Percentiles rank a stretch among this genome's conserved stretches.
Conservation (phyloP, 768 basidiomycete genomes). For the Dentipellis fragilis region DNA sequence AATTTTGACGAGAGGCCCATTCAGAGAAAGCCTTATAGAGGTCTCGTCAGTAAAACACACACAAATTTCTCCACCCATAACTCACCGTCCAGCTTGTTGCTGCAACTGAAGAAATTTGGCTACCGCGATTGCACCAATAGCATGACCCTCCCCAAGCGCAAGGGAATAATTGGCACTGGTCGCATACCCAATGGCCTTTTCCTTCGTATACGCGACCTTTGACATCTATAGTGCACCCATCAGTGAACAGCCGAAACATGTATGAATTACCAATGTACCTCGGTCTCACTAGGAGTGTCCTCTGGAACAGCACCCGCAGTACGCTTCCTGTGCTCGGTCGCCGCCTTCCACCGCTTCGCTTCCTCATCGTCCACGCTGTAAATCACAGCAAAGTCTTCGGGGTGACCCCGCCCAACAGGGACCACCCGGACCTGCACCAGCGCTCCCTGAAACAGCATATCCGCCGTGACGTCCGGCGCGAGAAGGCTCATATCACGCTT, state of each 20-base stretch:
- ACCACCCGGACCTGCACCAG: constrained; percentile 57
- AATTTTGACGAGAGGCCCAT: constrained; percentile 45
- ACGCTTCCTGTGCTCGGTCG: constrained; percentile 17
- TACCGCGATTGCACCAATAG: constrained; percentile 64
- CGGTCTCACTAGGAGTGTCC: constrained; percentile 19
- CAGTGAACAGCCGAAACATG: neutral
- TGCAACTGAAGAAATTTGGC: constrained; percentile 38
- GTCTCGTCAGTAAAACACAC: neutral
- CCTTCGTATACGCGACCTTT: constrained; percentile 29
- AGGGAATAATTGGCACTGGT: constrained; percentile 82
- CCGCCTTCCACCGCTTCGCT: constrained; percentile 35
- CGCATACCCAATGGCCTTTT: constrained; percentile 65
- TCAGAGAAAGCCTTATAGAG: constrained; percentile 7
- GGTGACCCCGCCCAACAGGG: constrained; percentile 59
- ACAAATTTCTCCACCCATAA: neutral
- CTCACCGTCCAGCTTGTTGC: constrained; percentile 36
- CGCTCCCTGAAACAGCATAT: constrained; percentile 45
- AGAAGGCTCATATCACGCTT: constrained; percentile 42
- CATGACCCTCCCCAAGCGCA: constrained; percentile 66
- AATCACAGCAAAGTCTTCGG: constrained; percentile 65
- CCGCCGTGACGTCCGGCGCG: constrained; percentile 22
- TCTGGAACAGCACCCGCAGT: constrained; percentile 14
- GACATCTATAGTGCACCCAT: constrained; percentile 30
- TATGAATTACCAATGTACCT: constrained; percentile 13
- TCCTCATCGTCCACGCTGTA: constrained; percentile 53